Base-by-base conservation (phyloP, 1,139 yeast species). In the Blastobotrys persicus region DNA sequence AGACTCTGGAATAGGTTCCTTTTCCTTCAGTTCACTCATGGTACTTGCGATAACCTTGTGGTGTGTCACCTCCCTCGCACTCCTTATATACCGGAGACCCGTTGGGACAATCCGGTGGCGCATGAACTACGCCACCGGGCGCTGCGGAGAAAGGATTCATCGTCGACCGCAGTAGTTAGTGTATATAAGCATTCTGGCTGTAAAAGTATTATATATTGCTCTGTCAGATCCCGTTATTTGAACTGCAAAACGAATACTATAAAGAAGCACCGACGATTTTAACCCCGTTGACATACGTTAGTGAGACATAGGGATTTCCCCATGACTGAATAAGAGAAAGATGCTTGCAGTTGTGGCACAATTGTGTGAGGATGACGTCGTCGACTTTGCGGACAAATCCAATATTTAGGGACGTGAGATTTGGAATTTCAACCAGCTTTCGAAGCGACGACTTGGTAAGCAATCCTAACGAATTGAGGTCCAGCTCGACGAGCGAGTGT, bases 311-410 rank as follows among this genome's bases (percentile, higher is more conserved):
- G 57, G 85, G 86, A 58, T 83, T 77, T 0, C 96, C 96, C 65
- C 84, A 87, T 4, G 87, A 88, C 61, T 88, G 96, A 49, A 89
- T 62, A 11, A 86, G 71, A 42, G 76, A 74, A 51, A 89, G 67
- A 46, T 77, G 78, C 0, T 83, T 78, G 57, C 92, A 85, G 13
- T 74, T 71, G 23, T 75, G 70, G 6, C 83, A 77, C 16, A 88
- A 58, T 18, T 76, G 62, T 28, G 75, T 74, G 12, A 88, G 65
- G 0, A 81, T 73, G 31, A 74, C 78, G 66, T 88, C 86, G 64
- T 87, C 88, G 3, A 87, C 77, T 17, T 81, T 72, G 45, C 94
- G 72, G 1, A 88, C 88, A 69, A 89, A 89, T 0, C 96, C 92
- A 12, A 80, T 61, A 64, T 89, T 92, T 26, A 85, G 61, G 20